These are phyloP conservation scores for Carpinus fangiana DNA, from an alignment of 306 rosid species.

Conservation along the genomic window DNA sequence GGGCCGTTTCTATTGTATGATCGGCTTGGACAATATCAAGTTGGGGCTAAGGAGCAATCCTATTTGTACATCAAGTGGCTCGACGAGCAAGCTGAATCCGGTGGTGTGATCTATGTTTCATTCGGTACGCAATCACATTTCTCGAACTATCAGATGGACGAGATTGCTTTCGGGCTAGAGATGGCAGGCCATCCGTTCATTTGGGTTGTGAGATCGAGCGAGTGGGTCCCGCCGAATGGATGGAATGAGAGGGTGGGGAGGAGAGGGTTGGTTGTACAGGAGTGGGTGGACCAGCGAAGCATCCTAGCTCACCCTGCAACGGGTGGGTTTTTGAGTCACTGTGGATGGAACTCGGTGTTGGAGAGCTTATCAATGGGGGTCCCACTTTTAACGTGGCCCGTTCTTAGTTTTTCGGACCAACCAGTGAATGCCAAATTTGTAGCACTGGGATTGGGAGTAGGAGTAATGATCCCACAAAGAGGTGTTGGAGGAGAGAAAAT, in stretches of 20 bases:
- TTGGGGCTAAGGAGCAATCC: neutral
- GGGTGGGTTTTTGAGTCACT: neutral
- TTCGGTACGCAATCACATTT: constrained; percentile 27
- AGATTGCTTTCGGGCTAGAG: constrained; percentile 36
- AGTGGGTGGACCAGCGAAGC: constrained; percentile 30
- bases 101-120: constrained; percentile 27
- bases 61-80: constrained; percentile 10
- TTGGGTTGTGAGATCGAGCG: constrained; percentile 26
- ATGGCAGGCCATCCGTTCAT: constrained; percentile 10
- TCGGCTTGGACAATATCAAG: neutral
- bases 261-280: constrained; percentile 22
- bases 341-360: too few species aligned
- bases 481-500: too few species aligned
- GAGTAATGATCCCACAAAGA: too few species aligned
- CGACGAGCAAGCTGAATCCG: neutral
- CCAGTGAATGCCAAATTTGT: too few species aligned
- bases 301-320: constrained; percentile 20
- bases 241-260: neutral
- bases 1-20: constrained; percentile 25
- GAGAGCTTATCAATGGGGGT: too few species aligned
- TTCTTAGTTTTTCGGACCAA: too few species aligned
- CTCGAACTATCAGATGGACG: constrained; percentile 19
- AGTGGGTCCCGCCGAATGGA: constrained; percentile 26
- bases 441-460: too few species aligned
- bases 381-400: too few species aligned